Evolutionary conservation across 768 basidiomycete genomes (phyloP), one percentile per base, ranked within the genome.

Genomic region (Lentinula aciculospora): DNA sequence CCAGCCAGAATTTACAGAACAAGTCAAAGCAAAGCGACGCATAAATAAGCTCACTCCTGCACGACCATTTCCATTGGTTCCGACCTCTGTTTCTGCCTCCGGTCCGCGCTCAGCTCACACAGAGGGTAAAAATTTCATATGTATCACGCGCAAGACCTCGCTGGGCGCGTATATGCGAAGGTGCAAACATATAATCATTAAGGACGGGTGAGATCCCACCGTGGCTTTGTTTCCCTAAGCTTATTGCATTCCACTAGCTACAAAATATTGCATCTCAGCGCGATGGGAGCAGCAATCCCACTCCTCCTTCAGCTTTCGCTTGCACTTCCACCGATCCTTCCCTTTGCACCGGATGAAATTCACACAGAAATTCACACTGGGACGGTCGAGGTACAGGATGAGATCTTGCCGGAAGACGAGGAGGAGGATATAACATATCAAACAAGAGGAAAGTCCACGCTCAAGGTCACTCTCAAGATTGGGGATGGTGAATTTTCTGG

Each of bases 241-340:
- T 28, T 12, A 40, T n/a, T 4, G 15, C 19, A 7, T 44, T 17
- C 49, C 19, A 45, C 9, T 31, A 92, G 89, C 34, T 86, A 89
- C 65, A 87, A 87, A 61, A 84, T 81, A 4, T 69, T 95, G 31
- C 82, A 85, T 68, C 70, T 95, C 44, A 83, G 81, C 59, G 93
- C 90, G 5, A 88, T 94, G 84, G 93, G 92, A 25, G 93, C 93
- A 4, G 92, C 94, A 1, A 94, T 95, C 58, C 92, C 93, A 2
- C 86, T 85, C 64, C 81, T 92, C 23, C 71, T 88, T 28, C 83
- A 83, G 47, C 76, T 96, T 13, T 72, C 81, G 12, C 79, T 85
- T 4, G 85, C 90, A 21, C 75, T 94, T 28, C 89, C 91, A 0
- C 75, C 80, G 2, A 83, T 87, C 48, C 76, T 95, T 10, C 89